Evolutionary conservation across 2,329 filamentous ascomycete species (phyloP), one percentile per base, ranked within the genome.

Genomic region (Phialophora macrospora): DNA sequence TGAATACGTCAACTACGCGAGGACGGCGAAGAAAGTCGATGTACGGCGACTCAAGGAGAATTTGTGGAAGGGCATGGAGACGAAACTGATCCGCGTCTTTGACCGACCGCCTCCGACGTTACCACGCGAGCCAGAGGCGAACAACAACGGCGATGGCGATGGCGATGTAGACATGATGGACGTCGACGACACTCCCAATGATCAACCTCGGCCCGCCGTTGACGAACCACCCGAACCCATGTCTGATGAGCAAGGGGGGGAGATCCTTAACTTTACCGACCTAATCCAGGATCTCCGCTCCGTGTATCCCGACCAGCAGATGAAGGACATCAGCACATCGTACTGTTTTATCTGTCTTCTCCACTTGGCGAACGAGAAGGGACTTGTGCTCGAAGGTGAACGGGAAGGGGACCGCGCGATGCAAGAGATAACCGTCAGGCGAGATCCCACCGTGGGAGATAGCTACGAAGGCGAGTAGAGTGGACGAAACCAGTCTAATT

Each of bases 301-400:
- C 4, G 92, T 97, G 7, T 99, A 99, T 74, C 89, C 93, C 11
- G 90, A 91, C 77, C 85, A 91, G 71, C 87, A 88, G 66, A 91
- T 99, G 87, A 88, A 90, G 67, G 95, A 99, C 78, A 98, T 99
- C 74, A 97, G 93, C 41, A 99, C 95, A 0, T 96, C 84, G 17
- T 90, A 86, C 71, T 96, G 95, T 77, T 99, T 98, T 80, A 99
- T 99, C 69, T 96, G 91, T 73, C 80, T 97, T 64, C 81, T 97
- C 70, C 93, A 97, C 78, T 77, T 97, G 73, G 93, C 93, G 66
- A 97, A 97, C 78, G 93, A 97, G 75, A 94, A 96, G 80, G 93
- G 93, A 0, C 81, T 97, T 46, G 83, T 90, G 26, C 90, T 97
- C 68, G 85, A 90, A 70, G 88, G 87, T 62, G 80, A 85, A 51